A percentile compares a stretch with the other conserved stretches of the same genome.
phyloP scores from a whole-genome alignment of 2,329 filamentous ascomycete species.

The Pseudogymnoascus sp. region DNA sequence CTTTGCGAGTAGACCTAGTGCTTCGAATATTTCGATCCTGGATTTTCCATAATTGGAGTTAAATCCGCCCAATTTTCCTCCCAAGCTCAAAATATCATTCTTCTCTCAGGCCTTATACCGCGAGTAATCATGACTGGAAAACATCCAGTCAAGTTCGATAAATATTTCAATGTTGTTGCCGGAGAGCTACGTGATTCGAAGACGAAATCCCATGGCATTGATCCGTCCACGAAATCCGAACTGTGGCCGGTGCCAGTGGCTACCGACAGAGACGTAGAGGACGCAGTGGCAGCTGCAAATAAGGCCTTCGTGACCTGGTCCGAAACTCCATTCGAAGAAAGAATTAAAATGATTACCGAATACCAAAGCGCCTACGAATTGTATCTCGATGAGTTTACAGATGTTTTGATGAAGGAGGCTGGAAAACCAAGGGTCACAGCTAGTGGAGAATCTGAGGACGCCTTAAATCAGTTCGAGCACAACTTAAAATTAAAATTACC shows the following conservation, averaged over 20 bases:
- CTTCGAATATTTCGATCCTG: background rate
- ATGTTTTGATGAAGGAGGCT: constrained; percentile 39
- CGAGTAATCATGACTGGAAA: background rate
- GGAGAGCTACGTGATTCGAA: constrained; percentile 5
- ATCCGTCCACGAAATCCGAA: constrained; percentile 18
- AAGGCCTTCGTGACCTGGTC: constrained; percentile 42
- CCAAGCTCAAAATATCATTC: background rate
- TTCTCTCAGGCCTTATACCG: background rate
- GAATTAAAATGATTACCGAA: constrained; percentile 34
- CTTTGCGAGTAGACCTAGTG: background rate
- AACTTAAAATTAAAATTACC: constrained; percentile 30
- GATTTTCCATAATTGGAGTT: background rate
- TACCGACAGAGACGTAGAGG: constrained; percentile 34
- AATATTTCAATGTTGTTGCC: constrained; percentile 9
- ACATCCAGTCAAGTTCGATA: background rate
- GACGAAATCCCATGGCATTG: constrained; percentile 15
- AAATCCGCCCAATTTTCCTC: background rate
- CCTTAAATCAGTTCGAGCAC: constrained; percentile 23
- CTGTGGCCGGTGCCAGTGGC: constrained; percentile 34
- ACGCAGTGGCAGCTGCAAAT: constrained; percentile 39
- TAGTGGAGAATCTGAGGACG: constrained; percentile 28
- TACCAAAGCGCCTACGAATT: constrained; percentile 10
- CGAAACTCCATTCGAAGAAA: constrained; percentile 34
- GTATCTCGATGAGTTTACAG: constrained; percentile 35
- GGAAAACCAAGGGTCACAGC: constrained; percentile 37